Conservation (phyloP, 192 early-diverging fungal species). For the Linnemannia exigua region DNA sequence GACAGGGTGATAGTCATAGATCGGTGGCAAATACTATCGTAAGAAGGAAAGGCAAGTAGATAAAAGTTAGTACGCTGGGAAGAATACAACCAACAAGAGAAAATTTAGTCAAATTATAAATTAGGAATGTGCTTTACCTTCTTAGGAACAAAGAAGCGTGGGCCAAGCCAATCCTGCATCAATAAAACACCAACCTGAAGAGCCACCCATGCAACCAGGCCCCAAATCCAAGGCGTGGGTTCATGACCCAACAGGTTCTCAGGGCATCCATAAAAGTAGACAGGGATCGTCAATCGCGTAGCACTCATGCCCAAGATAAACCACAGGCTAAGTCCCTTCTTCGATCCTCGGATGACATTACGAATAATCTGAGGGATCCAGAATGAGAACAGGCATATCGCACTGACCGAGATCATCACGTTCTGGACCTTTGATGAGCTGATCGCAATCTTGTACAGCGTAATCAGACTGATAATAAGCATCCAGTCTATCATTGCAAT, state of each 20-base stretch:
- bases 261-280: slow-evolving; percentile 73
- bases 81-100: background rate
- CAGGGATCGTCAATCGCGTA: slow-evolving; percentile 68
- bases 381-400: slow-evolving; percentile 72
- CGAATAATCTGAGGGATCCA: slow-evolving; percentile 88
- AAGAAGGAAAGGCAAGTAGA: background rate
- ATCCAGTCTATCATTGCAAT: slow-evolving; percentile 63
- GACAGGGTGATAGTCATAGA: slow-evolving; percentile 79
- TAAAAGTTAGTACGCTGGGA: background rate
- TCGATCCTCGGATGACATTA: slow-evolving; percentile 75
- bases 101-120: background rate
- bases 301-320: slow-evolving; percentile 74
- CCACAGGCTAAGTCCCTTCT: slow-evolving; percentile 66
- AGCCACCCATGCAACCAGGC: slow-evolving; percentile 66
- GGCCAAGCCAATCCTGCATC: slow-evolving; percentile 76
- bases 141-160: slow-evolving; percentile 81
- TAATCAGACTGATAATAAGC: slow-evolving; percentile 70
- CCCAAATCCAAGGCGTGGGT: slow-evolving; percentile 66
- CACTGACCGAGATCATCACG: slow-evolving; percentile 58
- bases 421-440: slow-evolving; percentile 63
- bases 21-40: slow-evolving; percentile 69
- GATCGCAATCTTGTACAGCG: slow-evolving; percentile 71
- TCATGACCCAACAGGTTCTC: slow-evolving; percentile 67
- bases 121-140: slow-evolving; percentile 61
- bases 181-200: slow-evolving; percentile 72